A percentile compares a stretch with the other conserved stretches of the same genome.
Conservation (phyloP, 139 green algal genomes). For the Pseudopediastrum boryanum region DNA sequence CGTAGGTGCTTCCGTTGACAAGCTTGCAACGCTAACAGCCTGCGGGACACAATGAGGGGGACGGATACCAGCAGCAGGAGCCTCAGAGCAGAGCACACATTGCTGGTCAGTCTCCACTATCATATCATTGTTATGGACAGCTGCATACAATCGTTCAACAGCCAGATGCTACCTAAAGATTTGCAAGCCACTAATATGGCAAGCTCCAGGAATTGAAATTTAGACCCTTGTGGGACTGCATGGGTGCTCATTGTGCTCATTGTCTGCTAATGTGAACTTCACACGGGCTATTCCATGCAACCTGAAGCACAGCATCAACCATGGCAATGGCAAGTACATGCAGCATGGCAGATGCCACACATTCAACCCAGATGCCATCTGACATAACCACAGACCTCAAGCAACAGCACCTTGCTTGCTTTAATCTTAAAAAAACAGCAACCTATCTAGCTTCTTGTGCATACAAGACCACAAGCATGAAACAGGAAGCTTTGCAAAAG, state of each 20-base stretch:
- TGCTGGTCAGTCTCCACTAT: background rate
- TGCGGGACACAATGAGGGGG: background rate
- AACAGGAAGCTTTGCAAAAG: background rate
- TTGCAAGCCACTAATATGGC: background rate
- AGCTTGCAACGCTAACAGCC: slow-evolving; percentile 19
- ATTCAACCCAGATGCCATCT: no score
- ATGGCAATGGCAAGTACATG: no score
- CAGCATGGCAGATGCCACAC: no score
- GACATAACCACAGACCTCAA: no score
- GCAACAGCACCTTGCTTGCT: no score
- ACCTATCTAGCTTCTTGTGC: no score
- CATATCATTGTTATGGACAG: background rate
- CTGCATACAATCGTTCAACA: background rate
- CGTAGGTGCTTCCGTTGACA: background rate
- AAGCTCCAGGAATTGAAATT: background rate
- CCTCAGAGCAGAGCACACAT: background rate
- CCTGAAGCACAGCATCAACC: no score
- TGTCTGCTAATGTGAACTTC: background rate
- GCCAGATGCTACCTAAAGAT: background rate
- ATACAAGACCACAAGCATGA: background rate
- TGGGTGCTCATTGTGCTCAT: background rate
- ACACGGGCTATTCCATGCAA: no score
- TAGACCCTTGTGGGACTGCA: no score
- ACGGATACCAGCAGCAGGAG: background rate
- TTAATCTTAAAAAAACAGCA: no score